Base-by-base conservation (phyloP, 2,329 filamentous ascomycete species). In the Colletotrichum orchidophilum region DNA sequence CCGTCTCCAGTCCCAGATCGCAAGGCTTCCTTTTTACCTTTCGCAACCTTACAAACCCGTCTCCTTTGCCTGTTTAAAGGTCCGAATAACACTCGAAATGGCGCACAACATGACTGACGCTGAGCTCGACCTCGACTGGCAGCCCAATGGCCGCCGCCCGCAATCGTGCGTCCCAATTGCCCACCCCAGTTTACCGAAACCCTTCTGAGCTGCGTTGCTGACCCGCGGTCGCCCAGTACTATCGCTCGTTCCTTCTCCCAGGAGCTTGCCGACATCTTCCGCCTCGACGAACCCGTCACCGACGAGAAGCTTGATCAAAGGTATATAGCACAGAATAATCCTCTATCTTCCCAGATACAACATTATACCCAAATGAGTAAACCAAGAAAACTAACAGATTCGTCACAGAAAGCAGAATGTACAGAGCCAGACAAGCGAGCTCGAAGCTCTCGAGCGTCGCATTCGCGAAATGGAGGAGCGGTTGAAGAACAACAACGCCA, bases 251-350 rank as follows among this genome's bases (percentile, higher is more conserved):
- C 93, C 79, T 97, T 98, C 83, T 96, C 94, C 71, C 87, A 91
- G 54, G 94, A 96, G 80, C 87, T 98, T 72, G 93, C 96, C 85
- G 92, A 94, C 80, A 92, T 97, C 76, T 98, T 98, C 85, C 92
- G 93, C 78, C 91, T 98, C 78, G 94, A 96, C 76, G 92, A 91
- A 81, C 92, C 92, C 75, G 79, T 96, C 70, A 90, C 92, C 77
- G 88, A 92, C 77, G 87, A 92, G 80, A 90, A 93, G 75, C 90
- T 97, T 72, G 89, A 94, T 79, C 89, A 94, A 81, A 96, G 95
- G 95, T 98, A 85, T 78, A 91, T 83, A 52, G 24, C 53, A 57
- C 54, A 67, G 12, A 52, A 11, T 33, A 29, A 18, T 8, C 15
- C 46, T 53, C 31, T 9, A n/a, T 26, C 35, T 46, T 12, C 12